Base-by-base conservation (phyloP, 2,329 filamentous ascomycete species). In the Ophiosphaerella narmari region DNA sequence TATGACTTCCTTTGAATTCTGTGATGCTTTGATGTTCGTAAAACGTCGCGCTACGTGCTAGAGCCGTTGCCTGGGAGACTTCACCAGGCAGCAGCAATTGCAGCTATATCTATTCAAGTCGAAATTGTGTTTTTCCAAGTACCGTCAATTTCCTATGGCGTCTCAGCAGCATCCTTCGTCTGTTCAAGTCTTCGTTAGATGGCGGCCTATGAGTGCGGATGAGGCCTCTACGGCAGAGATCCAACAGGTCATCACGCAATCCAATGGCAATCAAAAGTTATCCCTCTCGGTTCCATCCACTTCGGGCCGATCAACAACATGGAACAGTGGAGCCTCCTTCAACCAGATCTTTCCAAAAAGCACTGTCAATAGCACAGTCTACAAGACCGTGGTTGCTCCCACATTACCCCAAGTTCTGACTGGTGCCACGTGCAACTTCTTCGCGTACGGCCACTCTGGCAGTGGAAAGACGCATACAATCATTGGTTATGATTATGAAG, bases 391-490 rank as follows among this genome's bases (percentile, higher is more conserved):
- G 3, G 70, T 78, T 3, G 60, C 63, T 12, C 72, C 74, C 4
- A 62, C 61, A 0, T 43, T 77, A 0, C 65, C 71, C 1, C 43
- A 55, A 9, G 66, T 78, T 8, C 44, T 77, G 24, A 42, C 58
- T 9, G 74, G 75, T 4, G 60, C 59, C 12, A 72, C 57, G 11
- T 76, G 74, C 63, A 78, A 71, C 43, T 73, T 76, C 59, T 76
- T 77, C 49, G 75, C 75, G 8, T 77, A 78, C 46, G 75, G 75
- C 3, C 74, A 77, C 55, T 75, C 75, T 2, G 55, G 72, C 14
- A 76, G 74, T 45, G 74, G 74, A 0, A 77, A 76, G 50, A 71
- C 74, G 1, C 74, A 76, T 49, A 76, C 74, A 0, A 73, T 76
- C 40, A 67, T 79, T 6, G 77, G 77, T 2, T 77, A 78, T 42